phyloP scores from a whole-genome alignment of 1,284 basidiomycete genomes.

The Papiliotrema flavescens region DNA sequence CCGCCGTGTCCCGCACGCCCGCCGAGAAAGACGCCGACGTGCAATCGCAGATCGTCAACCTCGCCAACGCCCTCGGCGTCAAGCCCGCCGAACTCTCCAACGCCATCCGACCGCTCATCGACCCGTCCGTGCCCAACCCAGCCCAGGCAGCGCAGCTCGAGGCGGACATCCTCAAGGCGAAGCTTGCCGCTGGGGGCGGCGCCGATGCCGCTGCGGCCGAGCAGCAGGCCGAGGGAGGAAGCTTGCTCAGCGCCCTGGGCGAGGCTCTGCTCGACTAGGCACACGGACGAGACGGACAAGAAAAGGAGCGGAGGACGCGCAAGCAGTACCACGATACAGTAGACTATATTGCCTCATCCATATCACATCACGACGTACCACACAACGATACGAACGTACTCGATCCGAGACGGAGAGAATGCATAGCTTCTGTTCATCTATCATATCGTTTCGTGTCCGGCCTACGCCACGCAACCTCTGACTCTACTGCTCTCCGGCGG shows the following conservation, averaged over 20 bases:
- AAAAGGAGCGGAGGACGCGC: neutral
- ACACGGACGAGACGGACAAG: neutral
- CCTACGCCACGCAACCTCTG: neutral
- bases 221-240: constrained; percentile 16
- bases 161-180: constrained; percentile 29
- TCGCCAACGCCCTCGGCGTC: constrained; percentile 46
- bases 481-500: no score
- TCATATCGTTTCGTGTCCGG: neutral
- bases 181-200: constrained; percentile 17
- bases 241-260: constrained; percentile 39
- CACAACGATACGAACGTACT: no score
- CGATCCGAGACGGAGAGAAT: neutral
- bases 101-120: constrained; percentile 45
- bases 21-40: constrained; percentile 21
- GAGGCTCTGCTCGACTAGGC: constrained; percentile 46
- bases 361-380: no score
- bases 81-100: constrained; percentile 43
- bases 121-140: constrained; percentile 46
- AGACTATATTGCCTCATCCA: no score
- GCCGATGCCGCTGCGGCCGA: constrained; percentile 9
- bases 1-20: neutral
- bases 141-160: constrained; percentile 30
- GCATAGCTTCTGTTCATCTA: neutral
- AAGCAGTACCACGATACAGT: neutral
- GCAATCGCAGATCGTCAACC: constrained; percentile 40